Evolutionary conservation across 2,329 filamentous ascomycete genomes (phyloP), one percentile per base, ranked within the genome.

Genomic region (Aureobasidium lini): DNA sequence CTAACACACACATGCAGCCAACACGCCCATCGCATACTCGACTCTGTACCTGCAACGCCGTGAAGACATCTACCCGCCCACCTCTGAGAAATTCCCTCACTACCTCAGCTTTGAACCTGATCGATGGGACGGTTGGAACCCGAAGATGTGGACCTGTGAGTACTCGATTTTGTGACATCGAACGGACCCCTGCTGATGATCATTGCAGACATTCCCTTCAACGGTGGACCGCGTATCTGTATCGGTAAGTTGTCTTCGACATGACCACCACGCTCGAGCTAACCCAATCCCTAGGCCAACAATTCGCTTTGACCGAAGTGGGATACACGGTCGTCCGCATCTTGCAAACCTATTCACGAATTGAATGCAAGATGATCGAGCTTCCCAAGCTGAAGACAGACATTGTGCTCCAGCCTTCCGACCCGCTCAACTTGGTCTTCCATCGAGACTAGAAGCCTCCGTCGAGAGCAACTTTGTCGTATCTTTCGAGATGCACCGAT

Each of bases 271-370:
- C 10, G 11, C 18, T 23, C n/a, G 4, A 31, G 16, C 29, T 58
- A 18, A 58, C 10, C 15, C 10, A 18, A 31, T 7, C 15, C 7
- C 28, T 18, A 59, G 77, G 77, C 0, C 77, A 79, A 69, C 76
- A 79, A 60, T 80, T 80, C 63, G 77, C 77, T 11, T 67, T 79
- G 29, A 79, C 76, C 1, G 77, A 79, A 64, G 76, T 79, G 73
- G 76, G 69, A 2, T 80, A 79, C 61, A 78, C 76, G 7, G 66
- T 77, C 18, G 76, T 76, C 11, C 67, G 77, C 28, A 67, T 79
- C 23, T 66, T 79, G 57, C 77, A 80, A 67, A 68, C 67, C 18
- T 79, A 73, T 61, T 69, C 73, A 53, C 66, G 64, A 6, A 67
- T 79, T n/a, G 73, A 77, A 64, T 72, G 72, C 59, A 66, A 69